These are phyloP conservation scores for Rickenella mellea DNA, from an alignment of 768 basidiomycete genomes.

Conservation along the genomic window DNA sequence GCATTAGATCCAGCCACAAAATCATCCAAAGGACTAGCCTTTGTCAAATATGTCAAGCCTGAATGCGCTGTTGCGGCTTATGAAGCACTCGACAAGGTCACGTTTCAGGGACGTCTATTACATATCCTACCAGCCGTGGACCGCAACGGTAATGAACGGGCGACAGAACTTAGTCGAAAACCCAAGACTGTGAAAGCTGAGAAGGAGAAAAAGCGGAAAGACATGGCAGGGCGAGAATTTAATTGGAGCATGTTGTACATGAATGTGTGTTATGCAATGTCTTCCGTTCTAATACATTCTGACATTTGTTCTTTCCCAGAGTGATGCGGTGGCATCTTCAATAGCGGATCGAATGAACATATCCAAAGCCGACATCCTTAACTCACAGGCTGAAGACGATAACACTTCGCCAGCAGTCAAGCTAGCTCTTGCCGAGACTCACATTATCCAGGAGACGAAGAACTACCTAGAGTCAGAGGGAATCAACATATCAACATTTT, in stretches of 20 bases:
- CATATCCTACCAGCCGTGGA: constrained; percentile 86
- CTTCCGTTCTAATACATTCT: constrained; percentile 5
- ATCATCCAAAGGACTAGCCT: constrained; percentile 53
- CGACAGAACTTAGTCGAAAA: constrained; percentile 31
- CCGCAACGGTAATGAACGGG: constrained; percentile 38
- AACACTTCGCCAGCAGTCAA: constrained; percentile 61
- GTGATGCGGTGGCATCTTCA: constrained; percentile 87
- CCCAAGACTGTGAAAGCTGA: constrained; percentile 53
- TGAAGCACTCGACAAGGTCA: constrained; percentile 66
- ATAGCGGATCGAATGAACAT: constrained; percentile 85
- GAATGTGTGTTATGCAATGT: constrained; percentile 66
- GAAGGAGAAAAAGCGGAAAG: constrained; percentile 49
- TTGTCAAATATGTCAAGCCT: constrained; percentile 39
- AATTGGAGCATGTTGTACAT: constrained; percentile 94
- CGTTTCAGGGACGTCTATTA: constrained; percentile 86
- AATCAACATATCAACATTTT: constrained; percentile 52
- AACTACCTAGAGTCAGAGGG: constrained; percentile 76
- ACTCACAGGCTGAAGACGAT: constrained; percentile 58
- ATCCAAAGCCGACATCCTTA: constrained; percentile 79
- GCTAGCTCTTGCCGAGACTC: constrained; percentile 92
- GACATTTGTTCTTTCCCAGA: constrained; percentile 35
- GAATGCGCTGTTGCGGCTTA: constrained; percentile 59
- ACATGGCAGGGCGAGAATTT: constrained; percentile 66
- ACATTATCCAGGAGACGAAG: constrained; percentile 93
- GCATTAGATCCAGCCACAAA: constrained; percentile 38